Conservation (phyloP, 805 yeast species). For the Candida namnaoensis region DNA sequence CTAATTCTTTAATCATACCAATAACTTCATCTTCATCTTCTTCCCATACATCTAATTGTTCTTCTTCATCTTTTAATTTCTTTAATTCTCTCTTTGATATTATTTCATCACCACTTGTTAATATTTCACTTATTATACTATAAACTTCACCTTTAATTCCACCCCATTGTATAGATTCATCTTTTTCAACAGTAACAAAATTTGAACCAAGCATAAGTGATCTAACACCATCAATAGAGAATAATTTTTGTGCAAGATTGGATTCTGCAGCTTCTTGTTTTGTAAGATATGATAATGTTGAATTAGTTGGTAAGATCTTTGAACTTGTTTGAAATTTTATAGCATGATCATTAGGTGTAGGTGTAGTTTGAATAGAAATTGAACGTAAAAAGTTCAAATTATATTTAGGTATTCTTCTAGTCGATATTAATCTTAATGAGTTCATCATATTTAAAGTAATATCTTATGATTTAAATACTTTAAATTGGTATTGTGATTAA, state of each 20-base stretch:
- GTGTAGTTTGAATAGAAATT: slow-evolving; percentile 70
- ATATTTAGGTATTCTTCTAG: too few species aligned
- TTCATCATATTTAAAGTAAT: too few species aligned
- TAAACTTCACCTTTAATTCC: slow-evolving; percentile 61
- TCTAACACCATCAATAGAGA: slow-evolving; percentile 67
- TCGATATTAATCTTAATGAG: too few species aligned
- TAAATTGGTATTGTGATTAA: too few species aligned
- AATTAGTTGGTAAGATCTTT: slow-evolving; percentile 52
- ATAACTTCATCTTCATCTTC: slow-evolving; percentile 64
- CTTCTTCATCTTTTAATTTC: background rate
- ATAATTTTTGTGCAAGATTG: slow-evolving; percentile 69
- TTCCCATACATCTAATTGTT: slow-evolving; percentile 14
- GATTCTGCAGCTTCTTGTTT: slow-evolving; percentile 72
- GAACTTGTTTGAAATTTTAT: slow-evolving; percentile 75
- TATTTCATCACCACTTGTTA: slow-evolving; percentile 40
- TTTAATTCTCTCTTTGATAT: slow-evolving; percentile 22
- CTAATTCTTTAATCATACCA: slow-evolving; percentile 59
- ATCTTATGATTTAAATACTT: too few species aligned
- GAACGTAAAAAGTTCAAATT: slow-evolving; percentile 7
- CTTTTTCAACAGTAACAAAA: slow-evolving; percentile 76
- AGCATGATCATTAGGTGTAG: slow-evolving; percentile 84
- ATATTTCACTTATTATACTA: slow-evolving; percentile 18
- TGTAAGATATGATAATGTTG: slow-evolving; percentile 62
- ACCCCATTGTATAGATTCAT: slow-evolving; percentile 39
- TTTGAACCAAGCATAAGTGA: slow-evolving; percentile 76